These are phyloP conservation scores for Aureobasidium melanogenum DNA, from an alignment of 2,329 filamentous ascomycete species.

Conservation along the genomic window DNA sequence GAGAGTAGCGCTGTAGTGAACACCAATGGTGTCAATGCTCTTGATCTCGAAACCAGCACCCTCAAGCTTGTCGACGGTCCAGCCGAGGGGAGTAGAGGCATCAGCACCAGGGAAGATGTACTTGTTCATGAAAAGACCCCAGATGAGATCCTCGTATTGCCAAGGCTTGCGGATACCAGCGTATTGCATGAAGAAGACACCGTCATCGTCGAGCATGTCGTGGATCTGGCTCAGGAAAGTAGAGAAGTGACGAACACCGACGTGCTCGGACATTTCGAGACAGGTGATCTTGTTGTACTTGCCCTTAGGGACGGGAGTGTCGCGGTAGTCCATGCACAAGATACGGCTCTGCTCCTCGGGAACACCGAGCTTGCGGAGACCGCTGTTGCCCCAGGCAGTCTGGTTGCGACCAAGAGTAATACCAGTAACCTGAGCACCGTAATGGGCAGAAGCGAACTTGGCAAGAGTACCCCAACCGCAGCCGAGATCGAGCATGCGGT, in stretches of 20 bases:
- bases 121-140: constrained; percentile 99
- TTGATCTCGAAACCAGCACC: constrained; percentile 85
- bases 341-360: constrained; percentile 83
- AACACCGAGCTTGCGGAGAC: constrained; percentile 72
- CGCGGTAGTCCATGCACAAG: constrained; percentile 94
- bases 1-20: constrained; percentile 92
- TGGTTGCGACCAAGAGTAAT: constrained; percentile 93
- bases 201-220: constrained; percentile 94
- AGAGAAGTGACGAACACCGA: constrained; percentile 81
- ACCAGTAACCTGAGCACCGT: constrained; percentile 76
- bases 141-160: constrained; percentile 97
- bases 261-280: constrained; percentile 98
- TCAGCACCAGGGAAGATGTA: constrained; percentile 97
- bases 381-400: constrained; percentile 91
- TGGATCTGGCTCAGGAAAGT: constrained; percentile 78
- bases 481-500: constrained; percentile 85
- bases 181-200: constrained; percentile 91
- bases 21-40: constrained; percentile 82
- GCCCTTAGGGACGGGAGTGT: constrained; percentile 70
- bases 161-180: constrained; percentile 87
- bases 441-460: constrained; percentile 87
- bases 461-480: constrained; percentile 97
- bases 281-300: constrained; percentile 93
- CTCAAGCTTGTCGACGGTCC: constrained; percentile 77
- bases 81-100: constrained; percentile 85